These are phyloP conservation scores for Tetrapisispora taiwanensis DNA, from an alignment of 805 yeast genomes.

Conservation along the genomic window DNA sequence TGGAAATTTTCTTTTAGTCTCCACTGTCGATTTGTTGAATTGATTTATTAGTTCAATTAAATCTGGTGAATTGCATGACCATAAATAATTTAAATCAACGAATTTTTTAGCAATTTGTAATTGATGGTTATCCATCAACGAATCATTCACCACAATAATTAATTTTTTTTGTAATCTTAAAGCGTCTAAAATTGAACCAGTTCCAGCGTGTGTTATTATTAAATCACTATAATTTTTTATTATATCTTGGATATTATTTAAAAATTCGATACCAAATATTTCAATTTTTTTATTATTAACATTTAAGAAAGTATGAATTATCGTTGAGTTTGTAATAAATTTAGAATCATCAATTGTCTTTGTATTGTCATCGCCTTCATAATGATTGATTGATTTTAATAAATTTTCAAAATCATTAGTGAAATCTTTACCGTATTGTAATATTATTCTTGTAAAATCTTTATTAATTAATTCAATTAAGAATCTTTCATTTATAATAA, in stretches of 20 bases:
- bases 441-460: constrained; percentile 34
- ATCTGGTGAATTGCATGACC: constrained; percentile 15
- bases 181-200: constrained; percentile 84
- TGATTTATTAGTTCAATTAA: constrained; percentile 5
- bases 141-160: constrained; percentile 59
- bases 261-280: constrained; percentile 9
- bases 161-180: constrained; percentile 46
- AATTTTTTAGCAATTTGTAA: constrained; percentile 59
- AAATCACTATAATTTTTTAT: constrained; percentile 34
- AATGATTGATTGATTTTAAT: background rate
- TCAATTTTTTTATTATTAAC: background rate
- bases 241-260: constrained; percentile 7
- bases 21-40: constrained; percentile 5
- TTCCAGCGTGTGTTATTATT: constrained; percentile 82
- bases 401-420: constrained; percentile 13
- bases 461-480: constrained; percentile 26
- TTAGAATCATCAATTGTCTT: background rate
- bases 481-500: constrained; percentile 31
- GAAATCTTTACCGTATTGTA: constrained; percentile 51
- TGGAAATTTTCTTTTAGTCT: constrained; percentile 8
- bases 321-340: background rate
- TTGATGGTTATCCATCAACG: constrained; percentile 84
- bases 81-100: constrained; percentile 24
- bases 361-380: background rate
- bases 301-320: background rate